Evolutionary conservation across 2,329 filamentous ascomycete species (phyloP), one percentile per base, ranked within the genome.

Genomic region (Ascochyta koolunga): DNA sequence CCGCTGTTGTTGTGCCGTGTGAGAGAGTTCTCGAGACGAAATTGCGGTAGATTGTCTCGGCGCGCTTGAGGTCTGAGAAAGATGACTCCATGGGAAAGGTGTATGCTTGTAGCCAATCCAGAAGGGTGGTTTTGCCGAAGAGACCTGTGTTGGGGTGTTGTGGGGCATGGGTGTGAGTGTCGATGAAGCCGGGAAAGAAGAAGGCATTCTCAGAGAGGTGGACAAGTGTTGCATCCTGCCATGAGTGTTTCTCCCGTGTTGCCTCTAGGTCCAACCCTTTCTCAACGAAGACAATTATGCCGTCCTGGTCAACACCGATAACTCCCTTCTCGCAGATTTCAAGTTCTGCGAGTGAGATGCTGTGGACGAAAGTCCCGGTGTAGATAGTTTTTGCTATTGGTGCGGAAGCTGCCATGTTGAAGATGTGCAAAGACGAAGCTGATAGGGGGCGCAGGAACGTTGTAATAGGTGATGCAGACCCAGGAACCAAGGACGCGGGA

Each of bases 121-220:
- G 84, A 27, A 99, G 86, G 0, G 93, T 97, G 0, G 90, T 89
- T 62, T 93, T 95, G 68, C 95, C 95, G 71, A 98, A 98, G 60
- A 99, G 88, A 54, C 95, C 95, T 1, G 86, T 86, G 70, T 99
- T 99, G 53, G 93, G 92, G 68, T 96, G 97, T 78, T 99, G 95
- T 0, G 93, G 85, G 8, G 95, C 95, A 73, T 99, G 95, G 53
- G 96, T 89, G 73, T 99, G 95, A 0, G 95, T 96, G 75, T 99
- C 93, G 56, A 95, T 86, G 69, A 93, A 92, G 5, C 90, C 90
- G 0, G 90, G 90, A 65, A 95, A 93, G 79, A 91, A 92, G 77
- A 93, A 93, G 49, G 89, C 83, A 10, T 82, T 82, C 4, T 79
- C 77, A 37, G 73, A 22, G 18, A 71, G 54, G 6, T 47, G 67